phyloP scores from a whole-genome alignment of 2,329 filamentous ascomycete genomes.

The Exophiala alcalophila region DNA sequence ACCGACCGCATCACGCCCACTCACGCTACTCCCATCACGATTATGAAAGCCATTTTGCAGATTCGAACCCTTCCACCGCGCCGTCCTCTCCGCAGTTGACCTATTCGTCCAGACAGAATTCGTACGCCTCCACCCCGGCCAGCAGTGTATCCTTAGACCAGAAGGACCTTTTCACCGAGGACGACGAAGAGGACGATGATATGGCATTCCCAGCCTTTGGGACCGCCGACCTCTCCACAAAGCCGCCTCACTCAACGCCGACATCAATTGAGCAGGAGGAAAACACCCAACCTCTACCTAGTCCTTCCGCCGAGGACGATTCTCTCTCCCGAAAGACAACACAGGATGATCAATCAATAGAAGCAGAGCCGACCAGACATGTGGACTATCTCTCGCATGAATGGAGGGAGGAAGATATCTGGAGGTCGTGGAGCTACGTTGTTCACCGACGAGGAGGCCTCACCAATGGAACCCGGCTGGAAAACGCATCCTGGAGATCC shows the following conservation, averaged over 20 bases:
- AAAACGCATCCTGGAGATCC: slow-evolving; percentile 95
- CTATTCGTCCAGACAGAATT: slow-evolving; percentile 33
- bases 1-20: slow-evolving; percentile 14
- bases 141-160: slow-evolving; percentile 39
- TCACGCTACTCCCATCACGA: slow-evolving; percentile 17
- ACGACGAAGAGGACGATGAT: slow-evolving; percentile 34
- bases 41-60: slow-evolving; percentile 27
- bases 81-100: slow-evolving; percentile 40
- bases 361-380: slow-evolving; percentile 73
- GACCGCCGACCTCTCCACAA: slow-evolving; percentile 7
- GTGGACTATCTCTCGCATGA: slow-evolving; percentile 95
- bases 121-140: slow-evolving; percentile 39
- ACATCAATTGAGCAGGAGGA: slow-evolving; percentile 37
- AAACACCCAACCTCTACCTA: slow-evolving; percentile 34
- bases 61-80: slow-evolving; percentile 38
- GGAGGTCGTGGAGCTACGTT: slow-evolving; percentile 95
- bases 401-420: slow-evolving; percentile 94
- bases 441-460: slow-evolving; percentile 75
- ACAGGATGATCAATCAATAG: slow-evolving; percentile 76
- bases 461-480: slow-evolving; percentile 74
- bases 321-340: slow-evolving; percentile 59
- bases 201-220: slow-evolving; percentile 48
- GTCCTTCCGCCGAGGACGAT: slow-evolving; percentile 57
- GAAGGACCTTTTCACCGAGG: slow-evolving; percentile 29
- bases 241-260: slow-evolving; percentile 24